Evolutionary conservation across 208 protist species (phyloP), one percentile per base, ranked within the genome.

Genomic region (Kentomonas sorsogonicus): DNA sequence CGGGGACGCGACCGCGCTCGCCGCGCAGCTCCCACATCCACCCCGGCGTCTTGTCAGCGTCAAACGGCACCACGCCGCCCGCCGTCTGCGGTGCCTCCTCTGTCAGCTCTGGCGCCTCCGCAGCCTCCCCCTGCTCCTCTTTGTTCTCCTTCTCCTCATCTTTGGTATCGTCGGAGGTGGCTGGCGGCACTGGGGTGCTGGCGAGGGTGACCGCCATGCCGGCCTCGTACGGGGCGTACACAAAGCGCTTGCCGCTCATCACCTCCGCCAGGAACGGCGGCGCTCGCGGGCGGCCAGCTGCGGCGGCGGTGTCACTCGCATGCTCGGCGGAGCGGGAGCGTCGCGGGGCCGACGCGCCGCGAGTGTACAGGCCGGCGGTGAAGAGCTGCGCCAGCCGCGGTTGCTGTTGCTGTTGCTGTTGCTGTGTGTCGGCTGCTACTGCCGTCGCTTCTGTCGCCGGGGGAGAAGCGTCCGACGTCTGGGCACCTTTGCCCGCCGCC

Each of bases 11-110:
- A 1, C 53, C 50, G n/a, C 27, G 58, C 23, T 72, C 66, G 41
- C 72, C 38, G 31, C 67, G 70, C 43, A 61, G 73, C 50, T 60
- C 59, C 29, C 54, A 3, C 66, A 90, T 78, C 65, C 66, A 79
- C 39, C 52, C 39, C 18, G 38, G 38, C 40, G 71, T 72, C 4
- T 64, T 50, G 10, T 56, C 51, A 2, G 63, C 39, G 53, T 79
- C 74, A 53, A 71, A 5, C 20, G 13, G 11, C 15, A 22, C 11
- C 18, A 36, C 47, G 2, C 22, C 16, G 31, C 11, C 45, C 18
- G 31, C 45, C n/a, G 15, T 45, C 45, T 43, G 20, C 23, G 20
- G 29, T 9, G 39, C 40, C 13, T 39, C 31, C 10, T 27, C 27
- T 6, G 43, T 13, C 43, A 16, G 26, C 56, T 50, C 27, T 1